Conservation (phyloP, 1,284 basidiomycete genomes). For the Anthracocystis panici-leucophaei region DNA sequence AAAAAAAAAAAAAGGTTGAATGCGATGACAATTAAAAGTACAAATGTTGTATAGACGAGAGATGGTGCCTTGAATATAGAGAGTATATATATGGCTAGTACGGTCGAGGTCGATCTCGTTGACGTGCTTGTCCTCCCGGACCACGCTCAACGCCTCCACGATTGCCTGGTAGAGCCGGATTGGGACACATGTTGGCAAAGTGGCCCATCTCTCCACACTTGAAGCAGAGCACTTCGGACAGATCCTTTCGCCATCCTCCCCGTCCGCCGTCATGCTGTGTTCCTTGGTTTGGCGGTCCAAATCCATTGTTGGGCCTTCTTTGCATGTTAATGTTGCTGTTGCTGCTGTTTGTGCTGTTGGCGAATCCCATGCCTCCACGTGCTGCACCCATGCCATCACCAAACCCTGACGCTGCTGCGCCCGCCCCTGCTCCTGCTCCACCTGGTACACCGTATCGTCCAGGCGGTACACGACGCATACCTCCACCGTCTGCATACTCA, state of each 20-base stretch:
- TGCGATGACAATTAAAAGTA: conserved; percentile 5
- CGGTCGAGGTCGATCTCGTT: conserved; percentile 32
- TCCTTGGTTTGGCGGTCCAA: conserved; percentile 10
- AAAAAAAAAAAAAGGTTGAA: too few species aligned
- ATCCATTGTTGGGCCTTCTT: conserved; percentile 20
- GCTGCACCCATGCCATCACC: conserved; percentile 7
- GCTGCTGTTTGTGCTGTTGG: conserved; percentile 11
- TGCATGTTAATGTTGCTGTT: conserved; percentile 16
- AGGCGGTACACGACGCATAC: conserved; percentile 28
- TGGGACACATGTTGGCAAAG: conserved; percentile 67
- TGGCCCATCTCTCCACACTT: conserved; percentile 67
- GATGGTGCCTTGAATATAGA: not conserved
- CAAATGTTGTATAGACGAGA: not conserved
- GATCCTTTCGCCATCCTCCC: conserved; percentile 52
- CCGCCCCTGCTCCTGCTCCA: conserved; percentile 19
- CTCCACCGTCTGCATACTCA: conserved; percentile 29
- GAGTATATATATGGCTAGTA: conserved; percentile 22
- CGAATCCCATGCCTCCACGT: conserved; percentile 7
- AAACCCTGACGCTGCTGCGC: conserved; percentile 8
- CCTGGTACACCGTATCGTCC: conserved; percentile 31
- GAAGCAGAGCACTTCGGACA: conserved; percentile 65
- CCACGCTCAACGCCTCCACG: conserved; percentile 58
- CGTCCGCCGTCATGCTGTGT: conserved; percentile 25
- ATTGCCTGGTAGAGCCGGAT: conserved; percentile 59
- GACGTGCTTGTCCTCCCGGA: conserved; percentile 35